Conservation (phyloP, 1,284 basidiomycete genomes). For the Porodaedalea pini region DNA sequence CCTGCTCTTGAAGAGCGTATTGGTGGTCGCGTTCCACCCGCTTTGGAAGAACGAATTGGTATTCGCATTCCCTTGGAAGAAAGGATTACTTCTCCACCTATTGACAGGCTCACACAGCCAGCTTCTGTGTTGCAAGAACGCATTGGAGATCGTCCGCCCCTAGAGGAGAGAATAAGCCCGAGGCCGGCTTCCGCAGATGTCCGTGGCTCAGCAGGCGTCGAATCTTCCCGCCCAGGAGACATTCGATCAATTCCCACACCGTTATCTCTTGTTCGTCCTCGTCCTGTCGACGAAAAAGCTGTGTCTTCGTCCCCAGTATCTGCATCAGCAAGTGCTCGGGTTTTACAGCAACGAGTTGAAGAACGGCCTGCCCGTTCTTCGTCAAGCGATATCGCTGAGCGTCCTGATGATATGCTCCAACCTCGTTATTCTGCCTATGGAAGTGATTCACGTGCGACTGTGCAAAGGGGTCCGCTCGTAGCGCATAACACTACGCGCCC, state of each 20-base stretch:
- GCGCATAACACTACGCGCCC: neutral
- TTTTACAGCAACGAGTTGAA: neutral
- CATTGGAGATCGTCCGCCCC: slow-evolving; percentile 8
- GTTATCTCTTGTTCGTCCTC: neutral
- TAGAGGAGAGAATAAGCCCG: slow-evolving; percentile 9
- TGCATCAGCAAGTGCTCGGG: neutral
- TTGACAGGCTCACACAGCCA: neutral
- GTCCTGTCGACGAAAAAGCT: slow-evolving; percentile 8
- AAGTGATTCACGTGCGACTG: neutral
- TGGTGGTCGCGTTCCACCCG: neutral
- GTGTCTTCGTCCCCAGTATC: neutral
- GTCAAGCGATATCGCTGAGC: neutral
- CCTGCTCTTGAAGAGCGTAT: slow-evolving; percentile 14
- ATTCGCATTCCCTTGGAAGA: slow-evolving; percentile 18
- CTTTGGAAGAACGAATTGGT: slow-evolving; percentile 14
- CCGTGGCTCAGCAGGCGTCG: neutral
- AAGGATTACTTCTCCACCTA: slow-evolving; percentile 15
- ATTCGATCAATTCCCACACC: neutral
- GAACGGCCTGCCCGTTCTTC: neutral
- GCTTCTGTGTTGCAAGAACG: slow-evolving; percentile 12
- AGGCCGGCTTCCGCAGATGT: neutral
- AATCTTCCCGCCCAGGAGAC: neutral
- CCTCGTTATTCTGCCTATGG: neutral
- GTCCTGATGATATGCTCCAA: neutral
- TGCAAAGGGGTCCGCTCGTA: neutral